phyloP scores from a whole-genome alignment of 257 asterid genomes.

The Handroanthus guayacan region DNA sequence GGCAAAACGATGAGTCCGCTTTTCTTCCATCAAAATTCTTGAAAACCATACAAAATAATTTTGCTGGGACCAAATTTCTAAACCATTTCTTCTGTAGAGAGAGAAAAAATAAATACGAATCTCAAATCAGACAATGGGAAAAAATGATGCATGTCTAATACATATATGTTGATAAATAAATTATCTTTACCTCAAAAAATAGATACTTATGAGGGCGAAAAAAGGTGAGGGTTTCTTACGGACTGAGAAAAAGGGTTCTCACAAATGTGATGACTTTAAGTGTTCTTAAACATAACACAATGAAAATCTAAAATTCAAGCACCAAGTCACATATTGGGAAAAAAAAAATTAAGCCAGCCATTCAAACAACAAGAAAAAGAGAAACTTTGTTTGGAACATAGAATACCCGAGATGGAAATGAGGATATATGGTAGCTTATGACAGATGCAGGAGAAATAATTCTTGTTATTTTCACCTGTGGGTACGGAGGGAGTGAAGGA shows the following conservation, averaged over 20 bases:
- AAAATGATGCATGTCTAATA: background rate
- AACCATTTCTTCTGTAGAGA: background rate
- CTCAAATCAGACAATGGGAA: background rate
- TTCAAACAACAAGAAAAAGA: background rate
- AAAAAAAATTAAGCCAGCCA: background rate
- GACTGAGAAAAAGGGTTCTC: conserved; percentile 31
- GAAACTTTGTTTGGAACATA: background rate
- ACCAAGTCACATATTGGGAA: background rate
- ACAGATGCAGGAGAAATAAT: background rate
- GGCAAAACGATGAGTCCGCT: background rate
- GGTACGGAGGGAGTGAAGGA: conserved; percentile 71
- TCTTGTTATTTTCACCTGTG: conserved; percentile 55
- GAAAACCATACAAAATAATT: background rate
- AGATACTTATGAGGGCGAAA: background rate
- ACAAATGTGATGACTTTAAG: conserved; percentile 28
- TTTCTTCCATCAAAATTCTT: background rate
- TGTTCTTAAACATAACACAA: background rate
- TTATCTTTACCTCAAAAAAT: background rate
- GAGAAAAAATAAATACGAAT: background rate
- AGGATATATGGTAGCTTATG: background rate
- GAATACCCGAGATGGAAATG: conserved; percentile 31
- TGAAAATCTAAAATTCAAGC: conserved; percentile 16
- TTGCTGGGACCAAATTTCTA: background rate
- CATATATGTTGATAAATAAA: conserved; percentile 8
- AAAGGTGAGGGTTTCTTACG: conserved; percentile 40